Base-by-base conservation (phyloP, 202 grass and related monocot species). In the Panicum hallii region DNA sequence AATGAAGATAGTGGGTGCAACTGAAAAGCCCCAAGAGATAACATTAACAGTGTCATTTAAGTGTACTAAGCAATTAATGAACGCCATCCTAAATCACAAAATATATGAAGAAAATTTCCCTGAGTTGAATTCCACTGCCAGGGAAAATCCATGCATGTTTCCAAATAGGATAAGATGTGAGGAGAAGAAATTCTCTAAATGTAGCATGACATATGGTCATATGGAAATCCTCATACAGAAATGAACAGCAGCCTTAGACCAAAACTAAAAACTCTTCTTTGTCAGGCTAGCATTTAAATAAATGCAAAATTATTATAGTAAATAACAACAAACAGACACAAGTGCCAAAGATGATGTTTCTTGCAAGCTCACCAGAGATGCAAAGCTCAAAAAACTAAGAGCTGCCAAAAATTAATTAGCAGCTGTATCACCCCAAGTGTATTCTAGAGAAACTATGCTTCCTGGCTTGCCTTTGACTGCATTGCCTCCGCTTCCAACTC, bases 401-500 rank as follows among this genome's bases (percentile, higher is more conserved):
- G 46, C 53, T 66, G 62, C 78, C 75, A 75, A 88, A 85, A 74
- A 82, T 43, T 88, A 65, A 72, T 84, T 82, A 88, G 72, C 42
- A 63, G 55, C 7, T 20, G 9, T 72, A 58, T 83, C 20, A 30
- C 40, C 49, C 32, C 69, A 70, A 83, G 61, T 12, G 8, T 84
- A 56, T 72, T 67, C 55, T 81, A 86, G 41, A 77, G 74, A 90
- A 93, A 90, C 78, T 91, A 96, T 49, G 88, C 77, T 92, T 92
- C 63, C 43, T 74, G 30, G 54, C 68, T 88, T 20, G 52, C 79
- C 28, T 89, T 84, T 71, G 86, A 85, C n/a, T 81, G 70, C 57
- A 89, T 70, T 75, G 88, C 93, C 76, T 97, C 94, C 66, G 69
- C 76, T 89, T 92, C 97, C 46, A 99, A 77, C 66, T 99, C 97